Conservation (phyloP, 2,329 filamentous ascomycete genomes). For the Dothideomycetidae sp. region DNA sequence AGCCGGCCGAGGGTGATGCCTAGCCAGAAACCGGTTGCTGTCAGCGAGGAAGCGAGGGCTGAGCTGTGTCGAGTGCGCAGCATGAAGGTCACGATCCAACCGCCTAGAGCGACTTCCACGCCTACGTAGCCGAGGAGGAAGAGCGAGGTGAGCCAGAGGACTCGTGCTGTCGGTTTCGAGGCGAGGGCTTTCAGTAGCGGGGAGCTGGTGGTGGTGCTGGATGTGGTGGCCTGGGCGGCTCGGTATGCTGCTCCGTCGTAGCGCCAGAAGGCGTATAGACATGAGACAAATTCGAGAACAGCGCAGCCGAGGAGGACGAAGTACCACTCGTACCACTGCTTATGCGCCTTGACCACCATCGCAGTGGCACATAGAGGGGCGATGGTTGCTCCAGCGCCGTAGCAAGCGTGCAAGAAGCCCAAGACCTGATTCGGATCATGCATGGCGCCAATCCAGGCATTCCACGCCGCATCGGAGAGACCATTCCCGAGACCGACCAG, state of each 20-base stretch:
- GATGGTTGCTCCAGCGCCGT: conserved; percentile 53
- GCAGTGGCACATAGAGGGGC: conserved; percentile 52
- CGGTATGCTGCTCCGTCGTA: conserved; percentile 44
- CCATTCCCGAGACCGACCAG: conserved; percentile 55
- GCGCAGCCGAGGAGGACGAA: conserved; percentile 52
- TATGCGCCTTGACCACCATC: conserved; percentile 45
- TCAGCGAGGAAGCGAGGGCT: conserved; percentile 59
- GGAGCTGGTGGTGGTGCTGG: conserved; percentile 30
- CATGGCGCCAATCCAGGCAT: conserved; percentile 52
- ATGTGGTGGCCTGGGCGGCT: conserved; percentile 28
- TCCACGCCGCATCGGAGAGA: conserved; percentile 44
- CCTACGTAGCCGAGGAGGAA: conserved; percentile 73
- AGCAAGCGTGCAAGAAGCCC: conserved; percentile 53
- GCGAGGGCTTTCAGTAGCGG: conserved; percentile 36
- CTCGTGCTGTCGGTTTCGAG: conserved; percentile 31
- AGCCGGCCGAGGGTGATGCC: conserved; percentile 64
- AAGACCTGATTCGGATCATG: conserved; percentile 54
- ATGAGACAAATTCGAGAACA: conserved; percentile 37
- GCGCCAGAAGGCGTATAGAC: conserved; percentile 43
- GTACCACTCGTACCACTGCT: conserved; percentile 56
- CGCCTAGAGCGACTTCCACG: conserved; percentile 59
- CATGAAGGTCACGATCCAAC: conserved; percentile 83
- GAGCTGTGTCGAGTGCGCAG: conserved; percentile 56
- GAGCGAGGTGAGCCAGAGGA: conserved; percentile 58
- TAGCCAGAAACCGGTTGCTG: conserved; percentile 70